Percentiles rank a stretch among this genome's conserved stretches.
Evolutionary conservation across 179 eudicot genomes (phyloP).

Genomic region (Beta macrorhiza): DNA sequence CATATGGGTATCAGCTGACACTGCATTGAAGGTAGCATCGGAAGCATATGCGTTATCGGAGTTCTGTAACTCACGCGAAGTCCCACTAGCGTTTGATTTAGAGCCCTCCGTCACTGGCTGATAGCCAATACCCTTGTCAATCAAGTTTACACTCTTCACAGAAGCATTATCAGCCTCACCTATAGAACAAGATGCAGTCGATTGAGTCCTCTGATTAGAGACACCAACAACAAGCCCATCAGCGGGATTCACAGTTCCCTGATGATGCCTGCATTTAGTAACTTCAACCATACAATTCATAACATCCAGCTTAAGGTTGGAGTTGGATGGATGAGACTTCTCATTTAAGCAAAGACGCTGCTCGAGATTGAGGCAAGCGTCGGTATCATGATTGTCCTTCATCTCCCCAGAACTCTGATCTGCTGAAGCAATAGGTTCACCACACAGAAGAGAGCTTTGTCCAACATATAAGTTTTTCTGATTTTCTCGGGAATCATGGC

Average conservation of each 20-base stretch:
- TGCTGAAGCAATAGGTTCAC: constrained; percentile 1
- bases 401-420: constrained; percentile 17
- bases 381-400: constrained; percentile 3
- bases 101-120: neutral
- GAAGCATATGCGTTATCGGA: constrained; percentile 12
- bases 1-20: constrained; percentile 3
- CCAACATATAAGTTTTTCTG: constrained; percentile 15
- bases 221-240: neutral
- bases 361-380: neutral
- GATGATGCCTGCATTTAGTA: constrained; percentile 1
- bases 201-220: constrained; percentile 6
- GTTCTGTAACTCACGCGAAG: neutral
- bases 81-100: neutral
- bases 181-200: constrained; percentile 5
- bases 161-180: constrained; percentile 15
- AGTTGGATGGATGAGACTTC: constrained; percentile 11
- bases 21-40: neutral
- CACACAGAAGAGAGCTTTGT: constrained; percentile 8
- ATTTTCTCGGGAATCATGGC: constrained; percentile 13
- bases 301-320: constrained; percentile 7
- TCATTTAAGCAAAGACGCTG: constrained; percentile 12
- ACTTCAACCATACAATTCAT: constrained; percentile 22
- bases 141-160: constrained; percentile 6
- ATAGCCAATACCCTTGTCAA: neutral
- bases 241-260: neutral